Evolutionary conservation across 2,329 filamentous ascomycete genomes (phyloP), one percentile per base, ranked within the genome.

Genomic region (Penicillium freii): DNA sequence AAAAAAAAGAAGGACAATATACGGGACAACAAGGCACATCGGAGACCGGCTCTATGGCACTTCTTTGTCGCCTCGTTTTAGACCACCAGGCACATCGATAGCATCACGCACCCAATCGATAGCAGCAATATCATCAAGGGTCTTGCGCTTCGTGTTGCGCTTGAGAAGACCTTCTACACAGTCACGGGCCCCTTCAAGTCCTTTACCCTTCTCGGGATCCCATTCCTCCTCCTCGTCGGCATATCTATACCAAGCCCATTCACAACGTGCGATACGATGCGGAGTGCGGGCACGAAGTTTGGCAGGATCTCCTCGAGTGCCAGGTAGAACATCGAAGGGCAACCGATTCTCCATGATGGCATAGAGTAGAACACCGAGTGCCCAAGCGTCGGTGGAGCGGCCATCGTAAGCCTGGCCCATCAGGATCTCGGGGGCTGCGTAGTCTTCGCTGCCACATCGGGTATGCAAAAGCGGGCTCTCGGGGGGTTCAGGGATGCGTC

Each of bases 361-460:
- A 71, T 97, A 99, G 0, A 97, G 82, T 3, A 97, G 79, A 1
- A 99, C 94, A 51, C 94, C 94, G 1, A 97, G 81, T 0, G 93
- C 95, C 94, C 94, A 99, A 10, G 91, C 92, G 71, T 99, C 94
- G 0, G 90, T 96, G 1, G 88, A 85, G 38, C 91, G 90, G 33
- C 94, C 94, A 71, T 97, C 92, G 71, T 99, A 99, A 8, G 91
- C 86, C 70, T 96, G 91, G 25, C 93, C 93, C 81, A 99, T 91
- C 53, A 99, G 88, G 45, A 99, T 92, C 73, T 99, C 94, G 0
- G 94, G 94, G 0, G 94, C 93, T 1, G 93, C 93, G 71, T 99
- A 99, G 76, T 99, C 94, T 75, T 97, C 94, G 40, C 90, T 96
- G 33, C 94, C 94, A 73, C 94, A 99, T 10, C 94, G 86, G 1